Base-by-base conservation (phyloP, 1,284 basidiomycete genomes). In the Microbotryum saponariae region DNA sequence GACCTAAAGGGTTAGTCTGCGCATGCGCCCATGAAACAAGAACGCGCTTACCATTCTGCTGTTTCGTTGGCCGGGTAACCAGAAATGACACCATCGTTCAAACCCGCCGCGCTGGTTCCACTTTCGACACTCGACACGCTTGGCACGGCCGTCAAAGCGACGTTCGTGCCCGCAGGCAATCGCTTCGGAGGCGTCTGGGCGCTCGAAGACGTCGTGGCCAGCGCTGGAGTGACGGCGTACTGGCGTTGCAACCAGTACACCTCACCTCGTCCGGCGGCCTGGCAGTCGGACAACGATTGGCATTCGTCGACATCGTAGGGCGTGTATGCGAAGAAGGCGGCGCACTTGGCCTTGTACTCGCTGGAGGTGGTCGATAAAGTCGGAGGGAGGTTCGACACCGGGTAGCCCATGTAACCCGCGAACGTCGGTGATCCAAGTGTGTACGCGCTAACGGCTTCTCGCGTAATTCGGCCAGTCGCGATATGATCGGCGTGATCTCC, bases 401-500 rank as follows among this genome's bases (percentile, higher is more conserved):
- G 20, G 47, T 54, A 60, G 10, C 52, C 54, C 44, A 60, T 63
- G 48, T 54, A 69, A 16, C 63, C 68, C 20, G 31, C 29, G 6
- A 67, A 54, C n/a, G 57, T 44, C 6, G 59, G 37, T 63, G 10
- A 14, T 23, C 12, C 56, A 18, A 10, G 63, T 61, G 37, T 42
- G 25, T 59, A 60, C 3, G 52, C 12, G 2, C 44, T 59, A 4
- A 48, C 54, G 4, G 61, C 20, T 18, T 54, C 56, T n/a, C 45
- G 33, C n/a, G 54, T 51, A 3, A 70, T 31, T n/a, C 68, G 56
- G 1, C 48, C 68, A 2, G 56, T 44, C 3, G 66, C 65, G 6
- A 60, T 42, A 42, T 70, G 68, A 54, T 70, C 68, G 29, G 64
- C 47, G 45, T 70, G 68, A 42, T 70, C 68, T n/a, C 69, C 69